phyloP scores from a whole-genome alignment of 2,329 filamentous ascomycete species.

The Phyllachora maydis region DNA sequence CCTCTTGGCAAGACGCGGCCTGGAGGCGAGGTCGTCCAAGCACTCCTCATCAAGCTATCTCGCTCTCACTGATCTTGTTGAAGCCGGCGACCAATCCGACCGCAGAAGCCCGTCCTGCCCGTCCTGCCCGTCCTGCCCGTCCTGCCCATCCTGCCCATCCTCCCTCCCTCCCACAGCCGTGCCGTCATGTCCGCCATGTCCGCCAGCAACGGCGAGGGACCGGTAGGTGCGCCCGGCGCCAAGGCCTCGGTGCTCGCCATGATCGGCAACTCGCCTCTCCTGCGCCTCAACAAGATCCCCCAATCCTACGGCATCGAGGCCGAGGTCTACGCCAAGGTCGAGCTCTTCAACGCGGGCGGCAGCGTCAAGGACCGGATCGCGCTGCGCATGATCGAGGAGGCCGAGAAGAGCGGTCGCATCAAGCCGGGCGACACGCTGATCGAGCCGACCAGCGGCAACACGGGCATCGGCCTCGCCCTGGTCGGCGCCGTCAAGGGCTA shows the following conservation, averaged over 20 bases:
- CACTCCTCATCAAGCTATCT: too few species aligned
- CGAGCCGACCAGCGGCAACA: constrained; percentile 95
- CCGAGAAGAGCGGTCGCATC: constrained; percentile 77
- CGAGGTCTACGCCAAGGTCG: constrained; percentile 76
- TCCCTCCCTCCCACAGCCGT: too few species aligned
- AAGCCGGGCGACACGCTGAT: constrained; percentile 95
- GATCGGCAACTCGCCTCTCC: constrained; percentile 91
- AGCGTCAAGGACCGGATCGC: constrained; percentile 93
- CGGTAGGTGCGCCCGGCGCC: too few species aligned
- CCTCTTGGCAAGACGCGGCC: too few species aligned
- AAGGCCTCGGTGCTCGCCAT: constrained; percentile 51
- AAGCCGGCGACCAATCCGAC: too few species aligned
- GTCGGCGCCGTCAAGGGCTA: constrained; percentile 94
- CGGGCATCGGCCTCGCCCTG: constrained; percentile 86
- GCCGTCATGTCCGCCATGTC: too few species aligned
- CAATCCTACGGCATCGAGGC: constrained; percentile 78
- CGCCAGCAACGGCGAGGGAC: too few species aligned
- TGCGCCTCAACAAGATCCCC: constrained; percentile 82
- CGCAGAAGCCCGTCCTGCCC: too few species aligned
- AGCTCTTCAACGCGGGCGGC: constrained; percentile 85
- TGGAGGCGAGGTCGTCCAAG: too few species aligned
- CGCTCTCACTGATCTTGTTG: too few species aligned
- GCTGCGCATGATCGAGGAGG: constrained; percentile 90
- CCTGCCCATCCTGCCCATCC: too few species aligned
- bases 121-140: too few species aligned